Percentiles rank a stretch among this genome's conserved stretches.
These are phyloP conservation scores for Aphanomyces stellatus DNA, from an alignment of 352 stramenopile species.

Conservation along the genomic window DNA sequence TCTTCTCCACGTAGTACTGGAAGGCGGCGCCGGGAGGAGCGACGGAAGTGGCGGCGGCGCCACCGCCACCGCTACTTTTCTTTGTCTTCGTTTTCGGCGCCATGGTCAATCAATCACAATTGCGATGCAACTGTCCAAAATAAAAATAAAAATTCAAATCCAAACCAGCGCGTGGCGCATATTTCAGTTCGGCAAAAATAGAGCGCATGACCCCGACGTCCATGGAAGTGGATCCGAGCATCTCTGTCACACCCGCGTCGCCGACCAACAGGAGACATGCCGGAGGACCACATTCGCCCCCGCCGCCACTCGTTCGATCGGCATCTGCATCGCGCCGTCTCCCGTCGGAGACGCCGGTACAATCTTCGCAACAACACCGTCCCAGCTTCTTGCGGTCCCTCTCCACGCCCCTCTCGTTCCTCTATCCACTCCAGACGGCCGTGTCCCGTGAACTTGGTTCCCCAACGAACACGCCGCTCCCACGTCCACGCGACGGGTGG, in stretches of 20 bases:
- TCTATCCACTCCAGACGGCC: neutral
- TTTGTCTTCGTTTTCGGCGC: too few relatives aligned
- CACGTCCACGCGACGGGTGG: neutral
- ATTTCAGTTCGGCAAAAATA: too few relatives aligned
- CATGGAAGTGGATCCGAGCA: constrained; percentile 2
- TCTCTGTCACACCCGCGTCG: neutral
- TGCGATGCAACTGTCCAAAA: too few relatives aligned
- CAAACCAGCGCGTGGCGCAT: too few relatives aligned
- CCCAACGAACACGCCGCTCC: neutral
- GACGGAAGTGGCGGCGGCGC: too few relatives aligned
- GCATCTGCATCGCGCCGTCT: neutral
- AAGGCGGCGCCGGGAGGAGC: neutral
- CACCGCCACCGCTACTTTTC: too few relatives aligned
- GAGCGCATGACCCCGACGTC: neutral
- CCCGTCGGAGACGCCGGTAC: neutral
- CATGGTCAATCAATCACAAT: too few relatives aligned
- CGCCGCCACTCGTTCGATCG: neutral
- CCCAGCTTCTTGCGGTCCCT: neutral
- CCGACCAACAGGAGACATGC: neutral
- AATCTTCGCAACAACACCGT: neutral
- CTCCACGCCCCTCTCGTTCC: neutral
- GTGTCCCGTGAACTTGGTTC: neutral
- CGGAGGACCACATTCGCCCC: neutral
- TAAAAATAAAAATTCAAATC: neutral
- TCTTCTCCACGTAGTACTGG: constrained; percentile 3